Evolutionary conservation across 1,284 basidiomycete species (phyloP).

Genomic region (Inonotus obliquus): DNA sequence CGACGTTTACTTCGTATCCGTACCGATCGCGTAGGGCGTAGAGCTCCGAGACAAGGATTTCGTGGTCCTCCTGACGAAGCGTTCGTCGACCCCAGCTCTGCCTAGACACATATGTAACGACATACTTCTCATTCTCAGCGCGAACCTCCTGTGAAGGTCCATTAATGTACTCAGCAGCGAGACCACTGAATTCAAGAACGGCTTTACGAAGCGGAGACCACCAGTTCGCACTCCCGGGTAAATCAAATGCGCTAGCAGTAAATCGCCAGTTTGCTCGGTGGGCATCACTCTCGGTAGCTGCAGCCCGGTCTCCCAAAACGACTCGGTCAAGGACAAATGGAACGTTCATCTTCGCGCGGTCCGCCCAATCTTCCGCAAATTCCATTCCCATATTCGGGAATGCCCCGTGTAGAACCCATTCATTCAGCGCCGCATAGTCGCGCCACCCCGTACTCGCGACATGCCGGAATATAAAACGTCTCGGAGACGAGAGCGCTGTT

Average conservation of each 20-base stretch:
- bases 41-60: constrained; percentile 57
- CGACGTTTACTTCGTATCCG: constrained; percentile 82
- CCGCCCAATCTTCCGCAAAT: constrained; percentile 75
- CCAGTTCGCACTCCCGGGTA: constrained; percentile 74
- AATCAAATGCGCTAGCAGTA: constrained; percentile 65
- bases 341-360: constrained; percentile 62
- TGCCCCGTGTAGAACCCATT: constrained; percentile 68
- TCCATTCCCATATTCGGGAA: constrained; percentile 76
- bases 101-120: constrained; percentile 84
- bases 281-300: constrained; percentile 68
- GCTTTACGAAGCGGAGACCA: constrained; percentile 74
- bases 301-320: constrained; percentile 76
- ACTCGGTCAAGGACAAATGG: constrained; percentile 79
- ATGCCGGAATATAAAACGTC: constrained; percentile 72
- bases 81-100: constrained; percentile 81
- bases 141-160: constrained; percentile 18
- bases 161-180: constrained; percentile 38
- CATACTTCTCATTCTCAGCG: constrained; percentile 34
- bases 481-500: constrained; percentile 64
- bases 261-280: constrained; percentile 70
- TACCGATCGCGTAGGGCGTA: constrained; percentile 62
- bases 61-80: constrained; percentile 61
- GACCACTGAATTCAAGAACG: constrained; percentile 65
- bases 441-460: constrained; percentile 78
- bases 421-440: constrained; percentile 81